Percentiles rank a stretch among this genome's conserved stretches.
Evolutionary conservation across 805 yeast species (phyloP).

Genomic region (Lipomyces sp.): DNA sequence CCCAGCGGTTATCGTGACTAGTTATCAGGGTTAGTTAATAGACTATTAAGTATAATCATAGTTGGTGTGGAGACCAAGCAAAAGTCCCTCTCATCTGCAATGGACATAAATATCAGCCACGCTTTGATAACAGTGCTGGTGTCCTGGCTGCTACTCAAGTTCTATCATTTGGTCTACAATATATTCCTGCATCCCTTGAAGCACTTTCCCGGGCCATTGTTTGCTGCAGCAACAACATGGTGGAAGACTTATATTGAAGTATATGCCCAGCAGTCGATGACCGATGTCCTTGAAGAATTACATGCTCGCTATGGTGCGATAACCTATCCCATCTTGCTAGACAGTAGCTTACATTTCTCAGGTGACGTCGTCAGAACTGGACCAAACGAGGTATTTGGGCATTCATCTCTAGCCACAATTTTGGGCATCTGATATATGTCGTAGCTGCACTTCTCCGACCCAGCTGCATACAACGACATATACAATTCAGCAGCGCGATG

Average conservation of each 20-base stretch:
- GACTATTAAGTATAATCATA: too few relatives aligned
- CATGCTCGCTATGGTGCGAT: constrained; percentile 1
- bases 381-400: background rate
- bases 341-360: background rate
- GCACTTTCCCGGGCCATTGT: background rate
- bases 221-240: constrained; percentile 2
- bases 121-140: background rate
- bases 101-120: background rate
- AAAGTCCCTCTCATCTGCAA: background rate
- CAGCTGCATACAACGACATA: constrained; percentile 1
- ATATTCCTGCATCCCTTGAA: background rate
- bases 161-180: background rate
- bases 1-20: too few relatives aligned
- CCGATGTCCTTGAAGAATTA: background rate
- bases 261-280: constrained; percentile 1
- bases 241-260: constrained; percentile 1
- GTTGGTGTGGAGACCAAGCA: too few relatives aligned
- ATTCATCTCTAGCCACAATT: background rate
- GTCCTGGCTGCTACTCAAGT: background rate
- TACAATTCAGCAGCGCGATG: constrained; percentile 1
- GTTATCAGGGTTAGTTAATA: too few relatives aligned
- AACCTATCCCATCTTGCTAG: background rate
- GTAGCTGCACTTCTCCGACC: background rate
- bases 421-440: background rate
- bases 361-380: constrained; percentile 1